A percentile compares a stretch with the other conserved stretches of the same genome.
Evolutionary conservation across 2,329 filamentous ascomycete genomes (phyloP).

Genomic region (Thelonectria discophora): DNA sequence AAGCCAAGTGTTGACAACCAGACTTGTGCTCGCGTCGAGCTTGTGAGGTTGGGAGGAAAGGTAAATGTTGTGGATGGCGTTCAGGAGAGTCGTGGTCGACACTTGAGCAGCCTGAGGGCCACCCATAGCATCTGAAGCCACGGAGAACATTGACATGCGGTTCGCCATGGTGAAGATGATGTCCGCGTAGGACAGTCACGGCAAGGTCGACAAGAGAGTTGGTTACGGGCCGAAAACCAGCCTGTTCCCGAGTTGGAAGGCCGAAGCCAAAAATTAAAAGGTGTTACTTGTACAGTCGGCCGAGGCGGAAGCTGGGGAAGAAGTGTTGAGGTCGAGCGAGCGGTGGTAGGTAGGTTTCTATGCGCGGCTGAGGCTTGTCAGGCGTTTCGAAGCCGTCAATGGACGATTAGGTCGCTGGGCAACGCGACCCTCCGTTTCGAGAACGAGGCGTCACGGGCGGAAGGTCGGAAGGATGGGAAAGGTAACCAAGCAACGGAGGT

Average conservation of each 20-base stretch:
- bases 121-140: slow-evolving; percentile 69
- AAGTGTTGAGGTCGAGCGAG: slow-evolving; percentile 28
- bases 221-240: slow-evolving; percentile 21
- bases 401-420: slow-evolving; percentile 41
- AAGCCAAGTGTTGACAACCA: slow-evolving; percentile 96
- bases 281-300: background rate
- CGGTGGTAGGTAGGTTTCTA: slow-evolving; percentile 22
- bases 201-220: slow-evolving; percentile 28
- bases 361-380: slow-evolving; percentile 26
- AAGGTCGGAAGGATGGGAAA: slow-evolving; percentile 17
- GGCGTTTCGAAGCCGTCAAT: slow-evolving; percentile 28
- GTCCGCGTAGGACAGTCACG: slow-evolving; percentile 54
- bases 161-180: slow-evolving; percentile 61
- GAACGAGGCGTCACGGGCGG: slow-evolving; percentile 29
- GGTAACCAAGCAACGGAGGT: background rate
- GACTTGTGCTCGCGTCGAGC: slow-evolving; percentile 87
- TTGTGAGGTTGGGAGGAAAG: slow-evolving; percentile 82
- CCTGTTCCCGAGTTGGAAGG: slow-evolving; percentile 22
- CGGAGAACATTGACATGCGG: slow-evolving; percentile 75
- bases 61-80: slow-evolving; percentile 90
- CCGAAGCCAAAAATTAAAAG: slow-evolving; percentile 20
- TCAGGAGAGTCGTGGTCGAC: slow-evolving; percentile 91
- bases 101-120: slow-evolving; percentile 79
- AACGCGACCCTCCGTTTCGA: slow-evolving; percentile 44
- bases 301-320: slow-evolving; percentile 26